A percentile compares a stretch with the other conserved stretches of the same genome.
These are phyloP conservation scores for Dendrobium officinale DNA, from an alignment of 106 monocot genomes.

Conservation along the genomic window DNA sequence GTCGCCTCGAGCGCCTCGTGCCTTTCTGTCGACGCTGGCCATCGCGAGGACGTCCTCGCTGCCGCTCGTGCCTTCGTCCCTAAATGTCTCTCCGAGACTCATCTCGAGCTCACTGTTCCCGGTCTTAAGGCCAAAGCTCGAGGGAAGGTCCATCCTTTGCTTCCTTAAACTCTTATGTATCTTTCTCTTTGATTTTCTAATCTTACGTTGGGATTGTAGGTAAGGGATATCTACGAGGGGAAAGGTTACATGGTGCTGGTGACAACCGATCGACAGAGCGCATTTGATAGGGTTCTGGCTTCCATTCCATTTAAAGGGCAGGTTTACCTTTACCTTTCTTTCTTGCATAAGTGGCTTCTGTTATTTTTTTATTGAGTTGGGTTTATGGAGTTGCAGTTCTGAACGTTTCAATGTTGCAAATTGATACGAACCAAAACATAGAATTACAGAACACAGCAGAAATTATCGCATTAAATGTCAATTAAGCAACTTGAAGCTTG, in stretches of 20 bases:
- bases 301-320: conserved; percentile 98
- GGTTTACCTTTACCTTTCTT: conserved; percentile 26
- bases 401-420: not conserved
- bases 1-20: conserved; percentile 2
- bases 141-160: conserved; percentile 51
- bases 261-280: conserved; percentile 92
- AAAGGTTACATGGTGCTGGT: conserved; percentile 76
- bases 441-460: no score
- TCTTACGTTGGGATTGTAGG: conserved; percentile 26
- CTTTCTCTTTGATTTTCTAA: conserved; percentile 1
- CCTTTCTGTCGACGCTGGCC: conserved; percentile 31
- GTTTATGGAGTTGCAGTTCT: not conserved
- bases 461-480: no score
- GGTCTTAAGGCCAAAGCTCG: conserved; percentile 40
- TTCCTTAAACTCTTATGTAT: not conserved
- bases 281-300: conserved; percentile 89
- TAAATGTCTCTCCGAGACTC: conserved; percentile 78
- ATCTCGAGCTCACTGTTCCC: conserved; percentile 61
- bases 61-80: conserved; percentile 34
- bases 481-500: no score
- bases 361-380: not conserved
- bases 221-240: conserved; percentile 86
- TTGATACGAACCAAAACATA: no score
- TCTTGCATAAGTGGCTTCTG: not conserved
- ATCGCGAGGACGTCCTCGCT: conserved; percentile 49